Conservation (phyloP, 2,329 filamentous ascomycete genomes). For the Fusarium drepaniforme region DNA sequence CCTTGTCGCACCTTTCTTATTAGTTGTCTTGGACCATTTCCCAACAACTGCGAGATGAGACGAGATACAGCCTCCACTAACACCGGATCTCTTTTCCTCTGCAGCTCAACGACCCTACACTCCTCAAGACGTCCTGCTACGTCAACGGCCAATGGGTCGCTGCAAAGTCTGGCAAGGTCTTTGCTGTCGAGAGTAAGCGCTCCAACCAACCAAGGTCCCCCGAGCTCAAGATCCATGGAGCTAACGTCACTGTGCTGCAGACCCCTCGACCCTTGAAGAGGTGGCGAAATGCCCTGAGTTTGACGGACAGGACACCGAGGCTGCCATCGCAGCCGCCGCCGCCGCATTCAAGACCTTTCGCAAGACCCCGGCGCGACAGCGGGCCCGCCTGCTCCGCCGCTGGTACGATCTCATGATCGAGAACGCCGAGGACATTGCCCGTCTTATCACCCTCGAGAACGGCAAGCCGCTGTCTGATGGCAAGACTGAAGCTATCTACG, state of each 20-base stretch:
- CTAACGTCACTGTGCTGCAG: constrained; percentile 52
- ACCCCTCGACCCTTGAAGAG: constrained; percentile 77
- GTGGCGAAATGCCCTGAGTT: constrained; percentile 82
- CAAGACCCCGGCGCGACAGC: constrained; percentile 69
- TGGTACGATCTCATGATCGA: constrained; percentile 77
- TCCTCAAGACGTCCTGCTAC: constrained; percentile 78
- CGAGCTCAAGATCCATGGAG: background rate
- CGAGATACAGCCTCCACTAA: constrained; percentile 26
- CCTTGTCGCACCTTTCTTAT: constrained; percentile 12
- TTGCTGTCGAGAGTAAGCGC: constrained; percentile 72
- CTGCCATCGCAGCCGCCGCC: constrained; percentile 76
- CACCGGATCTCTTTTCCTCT: constrained; percentile 6
- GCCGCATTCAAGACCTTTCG: constrained; percentile 69
- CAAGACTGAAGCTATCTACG: constrained; percentile 68
- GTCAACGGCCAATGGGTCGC: constrained; percentile 83
- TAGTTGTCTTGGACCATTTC: constrained; percentile 2
- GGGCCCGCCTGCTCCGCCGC: constrained; percentile 70
- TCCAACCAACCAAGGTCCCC: constrained; percentile 15
- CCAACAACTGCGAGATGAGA: constrained; percentile 9
- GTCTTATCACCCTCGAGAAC: constrained; percentile 78
- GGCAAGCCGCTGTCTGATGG: constrained; percentile 76
- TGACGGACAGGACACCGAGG: constrained; percentile 73
- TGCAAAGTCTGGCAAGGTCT: constrained; percentile 79
- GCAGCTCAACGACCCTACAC: constrained; percentile 71
- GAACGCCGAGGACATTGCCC: constrained; percentile 75